A percentile compares a stretch with the other conserved stretches of the same genome.
Evolutionary conservation across 2,329 filamentous ascomycete species (phyloP).

Genomic region (Aspergillus ibericus): DNA sequence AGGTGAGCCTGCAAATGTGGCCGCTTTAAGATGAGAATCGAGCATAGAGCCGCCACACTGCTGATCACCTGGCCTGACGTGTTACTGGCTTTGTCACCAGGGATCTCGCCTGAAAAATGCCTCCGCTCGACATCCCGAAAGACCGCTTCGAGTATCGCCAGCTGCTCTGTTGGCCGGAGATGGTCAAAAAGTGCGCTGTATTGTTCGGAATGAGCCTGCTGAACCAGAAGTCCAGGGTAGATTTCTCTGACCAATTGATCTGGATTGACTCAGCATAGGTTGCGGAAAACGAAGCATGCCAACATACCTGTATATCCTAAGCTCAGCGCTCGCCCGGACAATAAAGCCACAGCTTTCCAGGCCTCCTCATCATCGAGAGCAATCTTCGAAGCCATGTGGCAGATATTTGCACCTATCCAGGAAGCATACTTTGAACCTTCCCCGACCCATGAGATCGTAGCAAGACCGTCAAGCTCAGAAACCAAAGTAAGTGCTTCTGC

Average conservation of each 20-base stretch:
- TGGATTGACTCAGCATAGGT: conserved; percentile 24
- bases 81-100: conserved; percentile 12
- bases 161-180: conserved; percentile 52
- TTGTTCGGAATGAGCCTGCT: conserved; percentile 25
- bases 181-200: conserved; percentile 42
- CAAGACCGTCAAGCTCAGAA: conserved; percentile 27
- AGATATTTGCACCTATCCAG: conserved; percentile 71
- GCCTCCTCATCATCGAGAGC: conserved; percentile 33
- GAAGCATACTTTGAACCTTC: conserved; percentile 63
- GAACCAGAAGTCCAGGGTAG: conserved; percentile 38
- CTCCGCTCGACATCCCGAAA: conserved; percentile 47
- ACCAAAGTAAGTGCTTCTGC: conserved; percentile 55
- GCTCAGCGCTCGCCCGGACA: conserved; percentile 62
- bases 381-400: conserved; percentile 44
- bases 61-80: conserved; percentile 45
- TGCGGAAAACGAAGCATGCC: not conserved
- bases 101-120: conserved; percentile 33
- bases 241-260: conserved; percentile 43
- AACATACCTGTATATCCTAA: conserved; percentile 69
- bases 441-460: conserved; percentile 58
- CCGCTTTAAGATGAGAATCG: conserved; percentile 50
- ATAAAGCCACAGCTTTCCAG: conserved; percentile 41
- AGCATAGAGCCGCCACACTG: conserved; percentile 60
- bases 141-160: conserved; percentile 45
- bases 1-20: conserved; percentile 56